phyloP scores from a whole-genome alignment of 345 rosid species.

The Ceriops zippeliana region DNA sequence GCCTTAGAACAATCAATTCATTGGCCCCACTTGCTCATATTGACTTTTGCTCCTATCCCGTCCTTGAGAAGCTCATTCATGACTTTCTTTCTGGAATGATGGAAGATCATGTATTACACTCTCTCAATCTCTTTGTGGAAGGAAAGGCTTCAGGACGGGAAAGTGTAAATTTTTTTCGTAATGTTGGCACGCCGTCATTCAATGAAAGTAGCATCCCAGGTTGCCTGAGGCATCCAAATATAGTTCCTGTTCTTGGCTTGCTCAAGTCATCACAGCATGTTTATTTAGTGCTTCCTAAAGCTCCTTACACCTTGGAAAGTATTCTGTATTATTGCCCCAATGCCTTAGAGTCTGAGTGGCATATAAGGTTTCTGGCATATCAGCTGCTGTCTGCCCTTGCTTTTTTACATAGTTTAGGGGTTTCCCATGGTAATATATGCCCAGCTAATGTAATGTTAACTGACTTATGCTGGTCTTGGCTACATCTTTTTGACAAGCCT shows the following conservation, averaged over 20 bases:
- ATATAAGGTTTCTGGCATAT: constrained; percentile 57
- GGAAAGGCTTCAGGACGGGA: constrained; percentile 73
- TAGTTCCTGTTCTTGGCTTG: constrained; percentile 65
- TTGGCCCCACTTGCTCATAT: constrained; percentile 60
- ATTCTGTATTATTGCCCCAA: constrained; percentile 72
- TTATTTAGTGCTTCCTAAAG: constrained; percentile 60
- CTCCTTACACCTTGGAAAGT: constrained; percentile 67
- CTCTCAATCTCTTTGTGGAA: constrained; percentile 54
- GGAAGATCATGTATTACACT: constrained; percentile 62
- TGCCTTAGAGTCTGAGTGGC: constrained; percentile 71
- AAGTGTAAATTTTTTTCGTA: constrained; percentile 47
- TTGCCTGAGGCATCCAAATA: constrained; percentile 79
- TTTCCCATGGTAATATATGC: constrained; percentile 64
- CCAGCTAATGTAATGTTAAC: constrained; percentile 70
- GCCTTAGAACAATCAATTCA: constrained; percentile 44
- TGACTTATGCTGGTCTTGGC: constrained; percentile 70
- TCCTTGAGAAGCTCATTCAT: constrained; percentile 51
- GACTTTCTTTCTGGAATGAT: constrained; percentile 46
- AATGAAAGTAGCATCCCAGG: constrained; percentile 44
- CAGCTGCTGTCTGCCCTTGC: constrained; percentile 74
- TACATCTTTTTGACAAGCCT: constrained; percentile 43
- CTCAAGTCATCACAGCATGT: constrained; percentile 44
- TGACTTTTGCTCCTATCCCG: constrained; percentile 38
- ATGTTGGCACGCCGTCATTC: constrained; percentile 60
- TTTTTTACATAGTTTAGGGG: constrained; percentile 59